A percentile compares a stretch with the other conserved stretches of the same genome.
These are phyloP conservation scores for Penicillium capsulatum DNA, from an alignment of 2,329 filamentous ascomycete genomes.

Conservation along the genomic window DNA sequence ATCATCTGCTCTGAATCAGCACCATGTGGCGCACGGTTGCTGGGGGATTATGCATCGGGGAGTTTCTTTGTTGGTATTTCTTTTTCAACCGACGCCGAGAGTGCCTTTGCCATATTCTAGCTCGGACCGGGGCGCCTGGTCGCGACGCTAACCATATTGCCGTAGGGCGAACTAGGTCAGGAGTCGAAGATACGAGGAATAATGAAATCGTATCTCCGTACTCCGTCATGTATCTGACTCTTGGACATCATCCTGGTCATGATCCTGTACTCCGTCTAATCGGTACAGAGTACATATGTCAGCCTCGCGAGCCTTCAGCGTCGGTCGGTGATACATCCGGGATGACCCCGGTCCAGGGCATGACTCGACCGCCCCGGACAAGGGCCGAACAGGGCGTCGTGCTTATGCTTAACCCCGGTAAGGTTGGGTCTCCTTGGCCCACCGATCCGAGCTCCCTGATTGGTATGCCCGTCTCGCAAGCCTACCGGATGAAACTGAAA, in stretches of 20 bases:
- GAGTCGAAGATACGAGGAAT: no score
- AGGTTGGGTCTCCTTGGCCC: conserved; percentile 31
- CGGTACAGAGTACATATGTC: no score
- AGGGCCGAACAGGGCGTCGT: conserved; percentile 20
- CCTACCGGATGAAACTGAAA: no score
- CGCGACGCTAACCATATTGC: no score
- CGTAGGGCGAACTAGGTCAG: no score
- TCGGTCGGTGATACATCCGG: conserved; percentile 18
- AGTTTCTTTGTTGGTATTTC: no score
- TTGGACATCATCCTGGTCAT: no score
- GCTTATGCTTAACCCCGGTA: conserved; percentile 40
- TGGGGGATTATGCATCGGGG: conserved; percentile 15
- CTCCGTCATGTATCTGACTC: neutral
- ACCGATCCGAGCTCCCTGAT: conserved; percentile 22
- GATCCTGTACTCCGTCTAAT: no score
- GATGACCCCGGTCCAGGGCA: conserved; percentile 8
- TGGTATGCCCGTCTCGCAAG: conserved; percentile 13
- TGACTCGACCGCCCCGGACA: conserved; percentile 29
- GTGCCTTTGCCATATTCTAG: neutral
- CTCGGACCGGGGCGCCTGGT: neutral
- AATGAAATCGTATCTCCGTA: no score
- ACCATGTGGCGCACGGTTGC: conserved; percentile 22
- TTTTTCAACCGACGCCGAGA: conserved; percentile 18
- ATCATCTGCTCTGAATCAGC: conserved; percentile 8
- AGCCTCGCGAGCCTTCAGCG: no score